Percentiles rank a stretch among this genome's conserved stretches.
Conservation (phyloP, 1,139 yeast species). For the Suhomyces wounanorum region DNA sequence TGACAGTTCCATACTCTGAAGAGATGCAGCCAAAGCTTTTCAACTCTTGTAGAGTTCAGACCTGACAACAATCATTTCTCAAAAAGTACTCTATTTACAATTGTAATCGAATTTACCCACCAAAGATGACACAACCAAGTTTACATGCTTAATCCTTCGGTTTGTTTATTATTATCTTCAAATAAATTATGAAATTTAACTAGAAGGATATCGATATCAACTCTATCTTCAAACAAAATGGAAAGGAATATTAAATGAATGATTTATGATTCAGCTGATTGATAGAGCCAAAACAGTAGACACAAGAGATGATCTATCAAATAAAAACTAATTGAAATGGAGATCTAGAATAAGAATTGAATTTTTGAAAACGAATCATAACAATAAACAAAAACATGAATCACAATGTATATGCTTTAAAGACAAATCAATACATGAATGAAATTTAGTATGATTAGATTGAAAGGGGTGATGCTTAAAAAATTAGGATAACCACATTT, state of each 20-base stretch:
- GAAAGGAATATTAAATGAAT: conserved; percentile 4
- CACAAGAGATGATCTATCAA: conserved; percentile 3
- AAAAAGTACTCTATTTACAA: no score
- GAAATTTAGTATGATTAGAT: conserved; percentile 6
- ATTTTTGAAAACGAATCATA: conserved; percentile 8
- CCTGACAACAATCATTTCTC: no score
- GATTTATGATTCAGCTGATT: conserved; percentile 2
- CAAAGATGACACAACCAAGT: no score
- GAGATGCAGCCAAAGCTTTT: no score
- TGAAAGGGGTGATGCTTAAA: background rate
- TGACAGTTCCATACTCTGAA: no score
- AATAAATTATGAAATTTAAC: conserved; percentile 3
- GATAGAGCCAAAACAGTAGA: conserved; percentile 2
- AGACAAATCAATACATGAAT: conserved; percentile 6
- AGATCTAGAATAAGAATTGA: conserved; percentile 11
- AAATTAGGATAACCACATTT: conserved; percentile 6
- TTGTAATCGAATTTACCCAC: no score
- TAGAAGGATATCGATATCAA: conserved; percentile 11
- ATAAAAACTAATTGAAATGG: conserved; percentile 6
- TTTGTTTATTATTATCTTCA: conserved; percentile 8
- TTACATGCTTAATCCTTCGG: background rate
- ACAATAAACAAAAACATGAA: conserved; percentile 8
- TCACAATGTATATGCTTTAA: conserved; percentile 6
- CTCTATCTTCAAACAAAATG: conserved; percentile 11
- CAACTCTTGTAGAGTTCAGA: no score